phyloP scores from a whole-genome alignment of 192 early-diverging fungal species.

The Umbelopsis sp. region DNA sequence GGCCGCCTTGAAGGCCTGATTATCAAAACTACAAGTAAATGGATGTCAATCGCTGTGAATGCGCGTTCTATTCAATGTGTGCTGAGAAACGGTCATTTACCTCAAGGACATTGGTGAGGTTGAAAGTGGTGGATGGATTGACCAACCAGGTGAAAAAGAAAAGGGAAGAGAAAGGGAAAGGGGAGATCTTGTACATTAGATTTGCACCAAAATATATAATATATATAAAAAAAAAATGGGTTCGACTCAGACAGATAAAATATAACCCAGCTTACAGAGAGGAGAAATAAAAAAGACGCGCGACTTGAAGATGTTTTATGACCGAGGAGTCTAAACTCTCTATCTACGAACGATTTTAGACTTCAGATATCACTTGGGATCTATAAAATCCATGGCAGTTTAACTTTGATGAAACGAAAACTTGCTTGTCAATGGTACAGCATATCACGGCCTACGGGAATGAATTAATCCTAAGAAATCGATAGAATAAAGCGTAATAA shows the following conservation, averaged over 20 bases:
- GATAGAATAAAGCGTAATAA: background rate
- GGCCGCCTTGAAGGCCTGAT: slow-evolving; percentile 29
- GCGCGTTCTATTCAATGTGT: background rate
- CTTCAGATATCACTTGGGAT: background rate
- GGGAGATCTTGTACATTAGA: background rate
- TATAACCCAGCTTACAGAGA: slow-evolving; percentile 8
- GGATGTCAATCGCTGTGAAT: background rate
- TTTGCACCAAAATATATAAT: slow-evolving; percentile 2
- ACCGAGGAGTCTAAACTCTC: background rate
- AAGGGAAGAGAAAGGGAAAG: background rate
- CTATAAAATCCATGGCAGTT: too few species aligned
- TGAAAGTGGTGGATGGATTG: background rate
- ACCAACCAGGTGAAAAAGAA: background rate
- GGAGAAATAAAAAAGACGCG: background rate
- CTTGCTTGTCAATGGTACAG: too few species aligned
- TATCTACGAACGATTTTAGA: background rate
- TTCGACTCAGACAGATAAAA: slow-evolving; percentile 3
- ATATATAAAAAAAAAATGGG: background rate
- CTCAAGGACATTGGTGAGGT: background rate
- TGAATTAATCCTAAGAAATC: too few species aligned
- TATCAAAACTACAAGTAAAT: slow-evolving; percentile 26
- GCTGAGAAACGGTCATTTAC: background rate
- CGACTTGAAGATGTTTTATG: background rate
- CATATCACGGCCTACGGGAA: too few species aligned
- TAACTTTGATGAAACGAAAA: too few species aligned